phyloP scores from a whole-genome alignment of 2,329 filamentous ascomycete genomes.

The Diaporthe sp. region DNA sequence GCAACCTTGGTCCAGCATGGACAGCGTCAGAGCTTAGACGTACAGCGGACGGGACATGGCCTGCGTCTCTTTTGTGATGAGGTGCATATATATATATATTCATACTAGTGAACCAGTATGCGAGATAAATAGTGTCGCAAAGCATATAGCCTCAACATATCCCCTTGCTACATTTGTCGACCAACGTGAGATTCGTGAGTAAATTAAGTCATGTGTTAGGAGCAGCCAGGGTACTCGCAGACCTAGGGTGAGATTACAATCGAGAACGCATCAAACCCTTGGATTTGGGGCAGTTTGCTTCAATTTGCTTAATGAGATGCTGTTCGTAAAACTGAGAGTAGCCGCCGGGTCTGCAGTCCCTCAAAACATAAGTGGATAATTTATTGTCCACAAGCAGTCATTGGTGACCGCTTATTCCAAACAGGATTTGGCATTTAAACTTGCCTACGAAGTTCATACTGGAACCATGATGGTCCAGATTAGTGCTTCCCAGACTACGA shows the following conservation, averaged over 20 bases:
- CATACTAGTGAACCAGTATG: neutral
- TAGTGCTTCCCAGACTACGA: neutral
- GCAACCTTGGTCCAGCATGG: neutral
- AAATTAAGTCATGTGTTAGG: too few relatives aligned
- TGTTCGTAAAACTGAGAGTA: neutral
- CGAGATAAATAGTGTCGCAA: neutral
- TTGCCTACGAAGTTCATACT: neutral
- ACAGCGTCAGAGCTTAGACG: neutral
- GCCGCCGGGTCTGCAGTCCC: neutral
- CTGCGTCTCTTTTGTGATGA: neutral
- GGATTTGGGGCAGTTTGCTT: neutral
- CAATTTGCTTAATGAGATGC: too few relatives aligned
- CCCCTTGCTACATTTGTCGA: neutral
- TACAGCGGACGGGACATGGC: neutral
- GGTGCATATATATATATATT: neutral
- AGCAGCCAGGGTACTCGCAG: too few relatives aligned
- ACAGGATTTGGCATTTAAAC: neutral
- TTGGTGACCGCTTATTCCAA: neutral
- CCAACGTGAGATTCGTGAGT: too few relatives aligned
- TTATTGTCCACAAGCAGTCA: neutral
- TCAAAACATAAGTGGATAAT: too few relatives aligned
- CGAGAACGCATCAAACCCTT: too few relatives aligned
- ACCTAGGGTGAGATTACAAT: too few relatives aligned
- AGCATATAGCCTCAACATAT: neutral
- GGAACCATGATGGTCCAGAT: neutral